Percentiles rank a stretch among this genome's conserved stretches.
Conservation (phyloP, 1,284 basidiomycete species). For the Trichosporon sp. region DNA sequence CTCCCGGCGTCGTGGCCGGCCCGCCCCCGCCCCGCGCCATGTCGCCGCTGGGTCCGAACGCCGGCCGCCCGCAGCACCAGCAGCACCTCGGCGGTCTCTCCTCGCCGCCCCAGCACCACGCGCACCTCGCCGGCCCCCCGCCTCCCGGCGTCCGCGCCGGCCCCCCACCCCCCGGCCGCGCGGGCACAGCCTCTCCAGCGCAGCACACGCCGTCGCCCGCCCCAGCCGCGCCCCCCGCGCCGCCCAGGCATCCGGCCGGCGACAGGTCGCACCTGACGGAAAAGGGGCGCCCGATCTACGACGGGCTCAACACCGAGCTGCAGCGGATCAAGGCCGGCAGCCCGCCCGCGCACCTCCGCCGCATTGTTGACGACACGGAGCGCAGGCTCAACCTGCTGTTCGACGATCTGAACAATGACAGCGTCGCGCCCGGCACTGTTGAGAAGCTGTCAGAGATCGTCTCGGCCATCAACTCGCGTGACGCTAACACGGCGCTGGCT, state of each 20-base stretch:
- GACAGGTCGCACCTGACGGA: slow-evolving; percentile 87
- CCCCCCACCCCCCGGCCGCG: slow-evolving; percentile 30
- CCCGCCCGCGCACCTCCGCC: slow-evolving; percentile 60
- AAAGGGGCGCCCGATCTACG: slow-evolving; percentile 60
- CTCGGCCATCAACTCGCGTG: slow-evolving; percentile 66
- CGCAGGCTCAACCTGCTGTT: slow-evolving; percentile 79
- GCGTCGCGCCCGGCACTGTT: slow-evolving; percentile 64
- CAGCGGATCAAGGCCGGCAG: slow-evolving; percentile 61
- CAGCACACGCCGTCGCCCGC: slow-evolving; percentile 24
- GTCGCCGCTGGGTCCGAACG: slow-evolving; percentile 39
- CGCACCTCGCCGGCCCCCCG: slow-evolving; percentile 28
- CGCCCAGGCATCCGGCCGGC: slow-evolving; percentile 67
- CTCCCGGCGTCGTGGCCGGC: slow-evolving; percentile 50
- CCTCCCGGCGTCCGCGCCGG: slow-evolving; percentile 27
- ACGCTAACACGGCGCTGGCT: slow-evolving; percentile 63
- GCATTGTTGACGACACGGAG: slow-evolving; percentile 81
- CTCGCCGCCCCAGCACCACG: slow-evolving; percentile 13
- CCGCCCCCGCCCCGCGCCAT: slow-evolving; percentile 50
- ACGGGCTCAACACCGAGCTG: slow-evolving; percentile 61
- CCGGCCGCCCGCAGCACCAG: slow-evolving; percentile 18
- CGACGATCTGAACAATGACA: slow-evolving; percentile 86
- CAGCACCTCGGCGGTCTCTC: slow-evolving; percentile 12
- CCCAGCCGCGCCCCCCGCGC: slow-evolving; percentile 30
- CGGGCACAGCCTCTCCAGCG: slow-evolving; percentile 13
- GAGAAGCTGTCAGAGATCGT: slow-evolving; percentile 63